Evolutionary conservation across 371 early-diverging fungal genomes (phyloP).

Genomic region (Phascolomyces articulosus): DNA sequence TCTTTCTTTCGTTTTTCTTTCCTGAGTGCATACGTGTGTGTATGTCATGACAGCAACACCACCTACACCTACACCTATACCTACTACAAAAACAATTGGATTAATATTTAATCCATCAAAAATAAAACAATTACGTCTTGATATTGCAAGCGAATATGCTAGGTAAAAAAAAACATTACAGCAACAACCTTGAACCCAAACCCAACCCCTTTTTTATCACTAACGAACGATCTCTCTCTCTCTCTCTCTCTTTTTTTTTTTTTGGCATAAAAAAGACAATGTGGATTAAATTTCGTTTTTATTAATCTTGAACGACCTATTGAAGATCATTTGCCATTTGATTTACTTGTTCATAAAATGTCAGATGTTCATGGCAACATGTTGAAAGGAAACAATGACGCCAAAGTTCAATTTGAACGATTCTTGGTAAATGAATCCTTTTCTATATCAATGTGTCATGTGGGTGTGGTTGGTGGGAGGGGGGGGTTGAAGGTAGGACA

Average conservation of each 20-base stretch:
- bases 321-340: constrained; percentile 35
- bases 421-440: constrained; percentile 48
- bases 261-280: constrained; percentile 22
- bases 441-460: too few relatives aligned
- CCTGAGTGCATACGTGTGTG: not conserved
- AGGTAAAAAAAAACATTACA: too few relatives aligned
- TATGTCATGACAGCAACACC: not conserved
- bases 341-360: constrained; percentile 54
- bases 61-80: not conserved
- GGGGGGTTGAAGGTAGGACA: too few relatives aligned
- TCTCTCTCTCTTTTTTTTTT: not conserved
- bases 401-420: constrained; percentile 24
- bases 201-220: not conserved
- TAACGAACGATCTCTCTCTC: too few relatives aligned
- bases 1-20: not conserved
- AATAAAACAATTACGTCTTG: not conserved
- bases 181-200: too few relatives aligned
- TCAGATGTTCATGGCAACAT: constrained; percentile 41
- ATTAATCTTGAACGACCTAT: constrained; percentile 44
- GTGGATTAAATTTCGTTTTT: constrained; percentile 33
- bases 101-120: not conserved
- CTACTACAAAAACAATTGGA: not conserved
- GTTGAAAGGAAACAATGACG: constrained; percentile 34
- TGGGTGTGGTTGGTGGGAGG: too few relatives aligned
- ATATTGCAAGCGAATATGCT: not conserved